Conservation (phyloP, 257 asterid genomes). For the Coffea canephora region DNA sequence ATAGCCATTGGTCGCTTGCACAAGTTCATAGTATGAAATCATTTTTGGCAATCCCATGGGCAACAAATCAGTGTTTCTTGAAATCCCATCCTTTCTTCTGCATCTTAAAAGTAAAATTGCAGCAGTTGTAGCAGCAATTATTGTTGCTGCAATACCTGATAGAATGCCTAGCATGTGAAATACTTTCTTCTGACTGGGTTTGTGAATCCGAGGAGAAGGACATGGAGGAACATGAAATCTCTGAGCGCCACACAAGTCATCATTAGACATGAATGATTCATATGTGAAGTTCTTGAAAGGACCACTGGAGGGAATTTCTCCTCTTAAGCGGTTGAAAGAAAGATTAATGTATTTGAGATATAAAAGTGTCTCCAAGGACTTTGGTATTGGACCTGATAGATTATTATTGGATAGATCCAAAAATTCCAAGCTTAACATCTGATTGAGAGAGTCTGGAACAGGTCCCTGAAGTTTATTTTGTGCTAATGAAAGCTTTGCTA, state of each 20-base stretch:
- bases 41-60: no score
- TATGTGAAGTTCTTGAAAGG: constrained; percentile 17
- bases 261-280: constrained; percentile 25
- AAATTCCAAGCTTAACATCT: constrained; percentile 20
- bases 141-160: no score
- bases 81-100: no score
- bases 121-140: no score
- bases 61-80: no score
- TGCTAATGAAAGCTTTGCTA: constrained; percentile 31
- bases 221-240: constrained; percentile 15
- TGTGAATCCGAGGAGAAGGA: background rate
- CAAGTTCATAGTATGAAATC: no score
- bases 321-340: constrained; percentile 25
- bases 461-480: constrained; percentile 29
- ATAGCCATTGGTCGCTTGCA: no score
- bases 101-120: no score
- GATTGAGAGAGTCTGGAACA: constrained; percentile 27
- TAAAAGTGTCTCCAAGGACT: constrained; percentile 23
- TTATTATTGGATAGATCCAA: constrained; percentile 36
- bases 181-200: background rate
- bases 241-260: constrained; percentile 19
- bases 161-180: background rate
- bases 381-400: constrained; percentile 33
- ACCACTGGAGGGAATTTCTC: constrained; percentile 24
- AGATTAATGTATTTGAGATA: constrained; percentile 26